Base-by-base conservation (phyloP, 2,329 filamentous ascomycete genomes). In the Diplocarpon rosae region DNA sequence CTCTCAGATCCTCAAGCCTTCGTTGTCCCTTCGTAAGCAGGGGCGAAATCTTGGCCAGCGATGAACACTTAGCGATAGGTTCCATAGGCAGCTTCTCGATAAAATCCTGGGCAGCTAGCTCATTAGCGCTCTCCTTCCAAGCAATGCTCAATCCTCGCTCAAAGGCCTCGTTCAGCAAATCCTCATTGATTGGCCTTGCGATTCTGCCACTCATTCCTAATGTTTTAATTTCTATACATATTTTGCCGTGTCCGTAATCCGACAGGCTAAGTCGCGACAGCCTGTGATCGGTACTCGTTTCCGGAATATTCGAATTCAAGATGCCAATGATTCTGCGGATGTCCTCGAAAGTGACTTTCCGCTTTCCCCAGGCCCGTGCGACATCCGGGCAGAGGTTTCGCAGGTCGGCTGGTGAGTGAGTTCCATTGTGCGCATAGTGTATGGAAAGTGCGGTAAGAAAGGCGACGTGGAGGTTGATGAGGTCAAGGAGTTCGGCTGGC, bases 281-380 rank as follows among this genome's bases (percentile, higher is more conserved):
- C 15, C 50, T 47, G 11, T 62, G 56, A 55, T 64, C 65, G 43
- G 63, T 4, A 9, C 30, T 65, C 3, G 65, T 62, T 37, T 67
- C 66, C 28, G 48, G 27, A 14, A 52, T 48, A 30, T 43, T 41
- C 7, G 40, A 39, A 47, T 62, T 63, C 55, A 80, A 70, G n/a
- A 87, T 65, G 39, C 80, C 82, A 16, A 89, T 63, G 50, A 80
- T 75, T 49, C 75, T 70, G 49, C 77, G 76, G 38, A 88, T 67
- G 55, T 89, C 83, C 33, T 78, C 74, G 0, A 74, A 64, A 0
- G 70, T 73, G 13, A 87, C 80, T 45, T 71, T 70, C 28, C 82
- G 72, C 65, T 83, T 86, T 47, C 82, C 80, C 83, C 83, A 89
- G 31, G 80, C 68, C 51, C 77, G 73, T 11, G 81, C 75, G 33